Percentiles rank a stretch among this genome's conserved stretches.
Conservation (phyloP, 2,329 filamentous ascomycete species). For the Cladosporium sp. region DNA sequence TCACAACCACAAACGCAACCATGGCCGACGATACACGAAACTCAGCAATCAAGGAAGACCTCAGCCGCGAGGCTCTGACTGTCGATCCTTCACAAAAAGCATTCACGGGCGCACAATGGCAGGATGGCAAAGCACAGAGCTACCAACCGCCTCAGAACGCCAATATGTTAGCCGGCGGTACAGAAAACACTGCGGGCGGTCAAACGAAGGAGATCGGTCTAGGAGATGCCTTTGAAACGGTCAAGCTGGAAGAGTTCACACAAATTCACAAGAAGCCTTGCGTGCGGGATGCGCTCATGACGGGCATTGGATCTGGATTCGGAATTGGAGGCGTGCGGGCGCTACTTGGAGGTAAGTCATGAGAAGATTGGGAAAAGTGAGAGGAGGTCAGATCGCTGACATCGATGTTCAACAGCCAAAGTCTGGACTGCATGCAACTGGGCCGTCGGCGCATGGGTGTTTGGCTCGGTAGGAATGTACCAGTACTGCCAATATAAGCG, state of each 20-base stretch:
- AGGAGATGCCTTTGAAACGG: conserved; percentile 57
- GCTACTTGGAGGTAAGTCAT: conserved; percentile 64
- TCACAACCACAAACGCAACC: conserved; percentile 12
- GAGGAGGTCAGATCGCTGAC: neutral
- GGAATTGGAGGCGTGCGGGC: conserved; percentile 69
- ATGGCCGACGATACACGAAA: conserved; percentile 47
- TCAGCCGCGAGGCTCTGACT: conserved; percentile 28
- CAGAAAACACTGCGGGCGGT: conserved; percentile 59
- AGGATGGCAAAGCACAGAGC: conserved; percentile 20
- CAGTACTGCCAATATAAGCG: conserved; percentile 79
- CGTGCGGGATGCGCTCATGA: conserved; percentile 74
- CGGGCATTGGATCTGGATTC: conserved; percentile 77
- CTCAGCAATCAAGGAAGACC: conserved; percentile 8
- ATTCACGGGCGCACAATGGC: conserved; percentile 34
- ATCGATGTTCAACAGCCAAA: conserved; percentile 42
- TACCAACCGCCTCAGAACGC: conserved; percentile 40
- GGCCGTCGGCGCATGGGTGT: conserved; percentile 73
- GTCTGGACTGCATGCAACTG: conserved; percentile 72
- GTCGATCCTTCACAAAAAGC: conserved; percentile 29
- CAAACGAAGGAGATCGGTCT: conserved; percentile 51
- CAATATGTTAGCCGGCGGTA: conserved; percentile 54
- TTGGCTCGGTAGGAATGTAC: conserved; percentile 68
- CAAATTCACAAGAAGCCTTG: conserved; percentile 77
- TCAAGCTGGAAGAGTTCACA: conserved; percentile 65
- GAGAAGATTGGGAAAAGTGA: neutral